Percentiles rank a stretch among this genome's conserved stretches.
These are phyloP conservation scores for Cadophora sp. DNA, from an alignment of 2,329 filamentous ascomycete species.

Conservation along the genomic window DNA sequence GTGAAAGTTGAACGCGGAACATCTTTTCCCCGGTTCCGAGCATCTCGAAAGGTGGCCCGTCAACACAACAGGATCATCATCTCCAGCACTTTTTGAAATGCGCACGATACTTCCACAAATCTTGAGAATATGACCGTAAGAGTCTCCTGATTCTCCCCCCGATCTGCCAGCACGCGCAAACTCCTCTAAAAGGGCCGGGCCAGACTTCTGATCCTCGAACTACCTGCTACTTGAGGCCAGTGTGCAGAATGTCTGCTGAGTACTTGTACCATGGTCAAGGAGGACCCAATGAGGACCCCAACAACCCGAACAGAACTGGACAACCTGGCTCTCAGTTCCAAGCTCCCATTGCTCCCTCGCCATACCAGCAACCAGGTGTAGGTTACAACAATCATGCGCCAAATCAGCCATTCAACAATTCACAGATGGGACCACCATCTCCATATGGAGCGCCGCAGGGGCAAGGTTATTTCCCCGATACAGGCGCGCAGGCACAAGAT, in stretches of 20 bases:
- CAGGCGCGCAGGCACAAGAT: slow-evolving; percentile 50
- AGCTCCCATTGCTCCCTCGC: slow-evolving; percentile 59
- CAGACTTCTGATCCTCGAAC: background rate
- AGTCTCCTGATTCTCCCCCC: slow-evolving; percentile 15
- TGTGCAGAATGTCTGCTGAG: slow-evolving; percentile 59
- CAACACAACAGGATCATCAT: background rate
- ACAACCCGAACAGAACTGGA: slow-evolving; percentile 56
- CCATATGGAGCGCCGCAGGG: slow-evolving; percentile 42
- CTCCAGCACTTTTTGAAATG: background rate
- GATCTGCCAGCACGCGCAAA: slow-evolving; percentile 11
- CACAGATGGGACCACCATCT: slow-evolving; percentile 43
- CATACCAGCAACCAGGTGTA: slow-evolving; percentile 50
- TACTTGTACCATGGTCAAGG: slow-evolving; percentile 64
- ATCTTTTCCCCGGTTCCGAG: background rate
- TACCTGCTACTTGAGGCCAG: background rate
- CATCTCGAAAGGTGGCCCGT: slow-evolving; percentile 12
- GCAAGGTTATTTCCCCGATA: slow-evolving; percentile 40
- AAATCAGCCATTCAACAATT: slow-evolving; percentile 26
- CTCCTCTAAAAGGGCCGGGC: background rate
- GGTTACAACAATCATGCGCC: slow-evolving; percentile 32
- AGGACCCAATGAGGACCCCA: slow-evolving; percentile 61
- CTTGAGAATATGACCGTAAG: background rate
- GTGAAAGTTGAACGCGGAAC: slow-evolving; percentile 11
- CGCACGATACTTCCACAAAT: background rate
- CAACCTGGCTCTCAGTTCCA: slow-evolving; percentile 64